Base-by-base conservation (phyloP, 352 stramenopile species). In the Globisporangium iwayamae region DNA sequence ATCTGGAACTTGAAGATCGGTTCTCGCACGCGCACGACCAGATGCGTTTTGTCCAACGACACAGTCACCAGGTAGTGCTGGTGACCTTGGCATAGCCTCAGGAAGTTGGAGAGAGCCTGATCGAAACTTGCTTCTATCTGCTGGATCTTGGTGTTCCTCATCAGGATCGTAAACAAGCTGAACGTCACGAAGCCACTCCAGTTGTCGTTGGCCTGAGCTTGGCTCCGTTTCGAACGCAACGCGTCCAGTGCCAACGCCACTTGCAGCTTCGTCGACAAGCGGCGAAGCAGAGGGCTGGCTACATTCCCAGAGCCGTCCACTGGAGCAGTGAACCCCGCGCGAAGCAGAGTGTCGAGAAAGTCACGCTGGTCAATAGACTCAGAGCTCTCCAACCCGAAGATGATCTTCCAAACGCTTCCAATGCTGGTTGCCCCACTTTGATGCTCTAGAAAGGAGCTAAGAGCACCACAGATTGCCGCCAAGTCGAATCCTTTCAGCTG, bases 1-100 rank as follows among this genome's bases (percentile, higher is more conserved):
- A 84, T 81, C 13, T 61, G 63, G 60, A 79, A 76, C 61, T 89
- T 93, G 62, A 76, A 78, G 3, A 83, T 53, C 25, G 84, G 82
- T 14, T 93, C 82, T 51, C 55, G 66, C 0, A 76, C 76, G 45
- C 75, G 70, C 46, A 93, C 41, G 6, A 85, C 32, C 0, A 92
- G 63, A 3, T 63, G 60, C 1, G 63, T 68, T 1, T 63, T 25
- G 7, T 78, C 73, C 0, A 86, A 20, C 1, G 72, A 66, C 9
- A 87, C 51, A 2, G 72, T 77, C 18, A 90, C 62, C 7, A 90
- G 48, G 51, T 81, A 79, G 11, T 66, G 65, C 34, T 89, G 77
- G 7, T 78, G 72, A 16, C 79, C 81, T 53, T 75, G 62, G 1
- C 62, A 78, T 0, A 81, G 51, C 6, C 76, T 72, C 2, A 82